phyloP scores from a whole-genome alignment of 371 early-diverging fungal genomes.

The Mucor irregularis region DNA sequence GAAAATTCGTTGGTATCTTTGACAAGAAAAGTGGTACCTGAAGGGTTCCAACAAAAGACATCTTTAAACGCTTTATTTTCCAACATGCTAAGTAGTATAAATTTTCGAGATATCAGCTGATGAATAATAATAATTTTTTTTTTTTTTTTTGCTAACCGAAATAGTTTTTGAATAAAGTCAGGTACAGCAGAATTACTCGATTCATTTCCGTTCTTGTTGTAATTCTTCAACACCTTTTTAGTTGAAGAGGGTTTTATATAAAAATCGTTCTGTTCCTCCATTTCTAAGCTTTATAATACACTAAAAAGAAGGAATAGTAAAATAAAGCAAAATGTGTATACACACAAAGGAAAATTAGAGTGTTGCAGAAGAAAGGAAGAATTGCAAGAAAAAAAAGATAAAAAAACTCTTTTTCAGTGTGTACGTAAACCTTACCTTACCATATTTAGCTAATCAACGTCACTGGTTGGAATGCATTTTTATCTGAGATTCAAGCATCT shows the following conservation, averaged over 20 bases:
- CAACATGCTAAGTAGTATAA: slow-evolving; percentile 52
- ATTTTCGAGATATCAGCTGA: background rate
- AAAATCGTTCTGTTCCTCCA: background rate
- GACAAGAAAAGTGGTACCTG: slow-evolving; percentile 86
- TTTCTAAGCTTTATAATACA: background rate
- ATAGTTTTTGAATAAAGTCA: slow-evolving; percentile 52
- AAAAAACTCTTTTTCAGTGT: background rate
- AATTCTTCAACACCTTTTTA: slow-evolving; percentile 1
- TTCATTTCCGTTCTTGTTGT: slow-evolving; percentile 4
- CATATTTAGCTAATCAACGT: background rate
- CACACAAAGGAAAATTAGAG: too few species aligned
- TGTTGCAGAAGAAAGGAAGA: background rate
- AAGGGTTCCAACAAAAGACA: slow-evolving; percentile 75
- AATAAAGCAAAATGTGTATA: background rate
- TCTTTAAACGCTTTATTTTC: slow-evolving; percentile 65
- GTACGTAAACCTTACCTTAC: background rate
- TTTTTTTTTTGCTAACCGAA: slow-evolving; percentile 29
- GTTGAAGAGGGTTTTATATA: background rate
- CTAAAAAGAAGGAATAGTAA: background rate
- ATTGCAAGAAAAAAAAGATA: background rate
- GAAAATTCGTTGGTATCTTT: slow-evolving; percentile 76
- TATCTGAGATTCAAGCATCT: background rate
- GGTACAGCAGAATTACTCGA: slow-evolving; percentile 22
- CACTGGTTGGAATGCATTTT: background rate
- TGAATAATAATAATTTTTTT: background rate